phyloP scores from a whole-genome alignment of 768 basidiomycete genomes.

The Gymnopilus junonius region DNA sequence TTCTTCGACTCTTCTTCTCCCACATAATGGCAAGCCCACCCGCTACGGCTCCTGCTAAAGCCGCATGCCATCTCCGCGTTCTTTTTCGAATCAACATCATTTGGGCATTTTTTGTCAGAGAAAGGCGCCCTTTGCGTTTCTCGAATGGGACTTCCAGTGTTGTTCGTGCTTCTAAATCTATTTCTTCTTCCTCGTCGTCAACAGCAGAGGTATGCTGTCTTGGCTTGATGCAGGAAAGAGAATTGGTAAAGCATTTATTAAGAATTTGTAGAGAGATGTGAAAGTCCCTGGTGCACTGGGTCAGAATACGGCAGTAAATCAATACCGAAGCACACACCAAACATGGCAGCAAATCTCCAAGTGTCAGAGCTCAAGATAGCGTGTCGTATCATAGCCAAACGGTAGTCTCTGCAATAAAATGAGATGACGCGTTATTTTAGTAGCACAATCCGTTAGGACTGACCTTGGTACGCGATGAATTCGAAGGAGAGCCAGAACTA shows the following conservation, averaged over 20 bases:
- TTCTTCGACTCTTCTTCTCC: constrained; percentile 69
- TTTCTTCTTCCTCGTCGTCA: constrained; percentile 32
- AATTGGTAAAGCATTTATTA: constrained; percentile 79
- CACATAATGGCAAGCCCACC: constrained; percentile 77
- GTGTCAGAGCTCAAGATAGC: constrained; percentile 87
- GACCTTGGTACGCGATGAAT: constrained; percentile 72
- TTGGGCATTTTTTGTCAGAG: constrained; percentile 65
- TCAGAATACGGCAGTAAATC: background rate
- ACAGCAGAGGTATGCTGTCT: constrained; percentile 28
- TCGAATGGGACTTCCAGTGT: constrained; percentile 33
- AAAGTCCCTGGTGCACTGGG: constrained; percentile 60
- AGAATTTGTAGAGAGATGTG: constrained; percentile 76
- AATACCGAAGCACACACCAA: constrained; percentile 53
- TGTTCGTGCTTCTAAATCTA: constrained; percentile 29
- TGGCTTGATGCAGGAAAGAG: constrained; percentile 55
- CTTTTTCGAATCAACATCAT: constrained; percentile 65
- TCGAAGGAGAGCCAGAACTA: constrained; percentile 77
- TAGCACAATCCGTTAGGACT: constrained; percentile 19
- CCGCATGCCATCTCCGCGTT: constrained; percentile 78
- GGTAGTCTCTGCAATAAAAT: constrained; percentile 51
- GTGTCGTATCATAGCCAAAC: constrained; percentile 70
- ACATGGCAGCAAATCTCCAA: constrained; percentile 85
- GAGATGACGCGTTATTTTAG: background rate
- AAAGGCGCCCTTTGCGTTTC: constrained; percentile 55
- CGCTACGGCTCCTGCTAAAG: constrained; percentile 76